phyloP scores from a whole-genome alignment of 2,329 filamentous ascomycete genomes.

The Lecanosticta acicola region DNA sequence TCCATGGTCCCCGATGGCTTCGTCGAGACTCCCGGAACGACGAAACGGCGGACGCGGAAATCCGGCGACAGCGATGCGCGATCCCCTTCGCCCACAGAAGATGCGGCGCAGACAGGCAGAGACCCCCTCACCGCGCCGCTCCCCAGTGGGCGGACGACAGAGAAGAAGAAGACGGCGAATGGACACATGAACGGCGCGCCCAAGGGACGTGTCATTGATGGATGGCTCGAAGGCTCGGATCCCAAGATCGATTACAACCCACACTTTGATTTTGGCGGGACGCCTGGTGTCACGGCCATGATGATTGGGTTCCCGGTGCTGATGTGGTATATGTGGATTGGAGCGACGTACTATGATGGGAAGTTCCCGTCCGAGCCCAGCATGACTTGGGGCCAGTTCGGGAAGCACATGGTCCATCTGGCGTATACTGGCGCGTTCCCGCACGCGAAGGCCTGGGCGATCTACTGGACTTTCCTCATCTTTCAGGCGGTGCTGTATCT shows the following conservation, averaged over 20 bases:
- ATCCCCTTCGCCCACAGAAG: constrained; percentile 32
- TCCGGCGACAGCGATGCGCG: constrained; percentile 35
- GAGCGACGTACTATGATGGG: constrained; percentile 85
- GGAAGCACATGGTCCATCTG: constrained; percentile 62
- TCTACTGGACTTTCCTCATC: constrained; percentile 92
- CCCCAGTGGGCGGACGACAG: constrained; percentile 7
- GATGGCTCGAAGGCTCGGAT: constrained; percentile 34
- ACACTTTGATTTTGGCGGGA: constrained; percentile 78
- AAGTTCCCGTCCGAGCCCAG: constrained; percentile 57
- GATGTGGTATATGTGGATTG: constrained; percentile 99
- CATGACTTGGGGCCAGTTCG: constrained; percentile 61
- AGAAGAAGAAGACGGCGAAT: constrained; percentile 23
- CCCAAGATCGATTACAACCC: constrained; percentile 44
- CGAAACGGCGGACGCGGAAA: constrained; percentile 39
- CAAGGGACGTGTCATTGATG: constrained; percentile 37
- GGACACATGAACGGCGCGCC: constrained; percentile 33
- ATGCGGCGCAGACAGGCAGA: constrained; percentile 15
- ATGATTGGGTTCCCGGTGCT: constrained; percentile 90
- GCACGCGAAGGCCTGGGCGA: constrained; percentile 72
- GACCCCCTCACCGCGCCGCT: constrained; percentile 9
- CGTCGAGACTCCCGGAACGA: constrained; percentile 46
- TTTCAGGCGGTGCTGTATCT: constrained; percentile 81
- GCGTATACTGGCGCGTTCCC: constrained; percentile 83
- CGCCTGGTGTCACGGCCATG: constrained; percentile 70
- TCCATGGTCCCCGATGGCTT: constrained; percentile 41